Base-by-base conservation (phyloP, 2,329 filamentous ascomycete genomes). In the Annulohypoxylon truncatum region DNA sequence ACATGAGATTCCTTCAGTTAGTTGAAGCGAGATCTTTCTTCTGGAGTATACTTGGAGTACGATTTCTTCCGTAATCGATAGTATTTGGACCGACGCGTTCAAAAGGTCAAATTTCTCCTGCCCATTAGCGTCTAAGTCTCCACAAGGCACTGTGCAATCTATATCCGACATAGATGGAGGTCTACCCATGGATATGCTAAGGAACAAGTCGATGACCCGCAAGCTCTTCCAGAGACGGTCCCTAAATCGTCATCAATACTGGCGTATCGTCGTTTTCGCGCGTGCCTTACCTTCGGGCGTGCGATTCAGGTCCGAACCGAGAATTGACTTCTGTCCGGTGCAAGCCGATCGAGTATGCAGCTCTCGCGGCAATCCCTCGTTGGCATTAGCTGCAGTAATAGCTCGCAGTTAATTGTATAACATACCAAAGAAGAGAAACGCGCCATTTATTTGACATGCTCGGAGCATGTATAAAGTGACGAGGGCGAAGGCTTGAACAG, bases 151-250 rank as follows among this genome's bases (percentile, higher is more conserved):
- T 0, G 83, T 87, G 73, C 84, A 86, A 64, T 87, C 85, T 0
- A 85, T 78, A 44, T 86, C 84, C 0, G 84, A 85, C 0, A 83
- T 84, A 0, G 83, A 82, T 0, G 85, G 85, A 0, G 85, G 85
- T 0, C 85, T 78, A 2, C 85, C 85, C 83, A 86, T 86, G 0
- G 83, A 85, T 2, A 81, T 82, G 69, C 83, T 85, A 0, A 87
- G 76, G 61, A 84, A 86, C 0, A 87, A 73, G 62, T 87, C 85
- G 5, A 87, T 76, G 0, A 85, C 77, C 1, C 85, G 79, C 3
- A 87, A 72, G 61, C 84, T 86, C 73, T 85, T 85, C 85, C 85
- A 87, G 1, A 87, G 73, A 2, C 82, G 78, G 61, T 86, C 84
- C 52, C 66, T 73, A 22, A 22, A 5, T 10, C 1, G 7, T n/a